phyloP scores from a whole-genome alignment of 352 stramenopile genomes.

The Phytophthora brassicae region DNA sequence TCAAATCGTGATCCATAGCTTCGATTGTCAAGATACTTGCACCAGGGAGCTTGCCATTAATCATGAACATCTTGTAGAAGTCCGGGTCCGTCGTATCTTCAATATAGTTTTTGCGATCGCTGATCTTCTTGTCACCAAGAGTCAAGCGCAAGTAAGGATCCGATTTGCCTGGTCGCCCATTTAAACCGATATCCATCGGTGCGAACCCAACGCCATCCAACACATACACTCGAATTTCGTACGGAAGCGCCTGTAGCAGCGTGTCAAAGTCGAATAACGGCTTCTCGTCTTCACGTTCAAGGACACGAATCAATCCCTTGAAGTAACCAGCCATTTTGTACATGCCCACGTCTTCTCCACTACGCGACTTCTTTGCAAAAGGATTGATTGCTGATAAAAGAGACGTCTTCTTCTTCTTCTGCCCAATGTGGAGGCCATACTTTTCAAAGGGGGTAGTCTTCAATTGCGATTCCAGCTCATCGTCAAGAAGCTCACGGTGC shows the following conservation, averaged over 20 bases:
- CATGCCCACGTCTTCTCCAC: conserved; percentile 42
- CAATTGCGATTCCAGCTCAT: conserved; percentile 69
- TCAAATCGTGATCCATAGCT: conserved; percentile 90
- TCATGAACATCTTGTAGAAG: conserved; percentile 91
- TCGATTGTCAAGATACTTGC: conserved; percentile 87
- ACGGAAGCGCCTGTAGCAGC: conserved; percentile 70
- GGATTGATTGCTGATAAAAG: conserved; percentile 65
- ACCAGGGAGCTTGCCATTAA: conserved; percentile 86
- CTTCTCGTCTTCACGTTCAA: conserved; percentile 81
- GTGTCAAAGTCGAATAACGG: conserved; percentile 70
- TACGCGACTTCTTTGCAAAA: conserved; percentile 65
- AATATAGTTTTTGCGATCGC: conserved; percentile 91
- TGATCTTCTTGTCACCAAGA: conserved; percentile 85
- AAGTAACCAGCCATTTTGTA: conserved; percentile 88
- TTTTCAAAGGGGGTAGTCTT: conserved; percentile 90
- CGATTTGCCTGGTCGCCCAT: conserved; percentile 80
- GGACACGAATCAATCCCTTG: conserved; percentile 91
- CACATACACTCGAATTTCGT: conserved; percentile 88
- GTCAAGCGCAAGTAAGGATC: conserved; percentile 88
- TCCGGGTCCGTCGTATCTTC: conserved; percentile 85
- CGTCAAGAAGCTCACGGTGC: conserved; percentile 68
- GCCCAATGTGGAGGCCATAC: conserved; percentile 81
- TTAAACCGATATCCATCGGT: conserved; percentile 86
- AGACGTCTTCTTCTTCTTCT: conserved; percentile 75
- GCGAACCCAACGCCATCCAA: conserved; percentile 85